A percentile compares a stretch with the other conserved stretches of the same genome.
Evolutionary conservation across 805 yeast species (phyloP).

Genomic region (Zygoascus ofunaensis): DNA sequence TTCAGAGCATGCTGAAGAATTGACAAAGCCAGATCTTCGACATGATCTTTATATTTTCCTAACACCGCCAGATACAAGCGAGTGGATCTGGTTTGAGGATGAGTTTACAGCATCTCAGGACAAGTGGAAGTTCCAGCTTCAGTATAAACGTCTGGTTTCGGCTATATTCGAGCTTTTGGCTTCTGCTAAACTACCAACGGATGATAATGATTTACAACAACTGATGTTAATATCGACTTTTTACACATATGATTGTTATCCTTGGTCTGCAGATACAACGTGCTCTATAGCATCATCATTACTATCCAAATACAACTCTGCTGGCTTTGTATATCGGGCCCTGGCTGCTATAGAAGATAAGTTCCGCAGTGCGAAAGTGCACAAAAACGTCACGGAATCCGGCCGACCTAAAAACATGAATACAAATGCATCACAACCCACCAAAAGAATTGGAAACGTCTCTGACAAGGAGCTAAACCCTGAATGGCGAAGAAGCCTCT

Average conservation of each 20-base stretch:
- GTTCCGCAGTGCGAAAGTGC: neutral
- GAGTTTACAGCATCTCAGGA: neutral
- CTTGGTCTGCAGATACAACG: neutral
- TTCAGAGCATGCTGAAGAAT: neutral
- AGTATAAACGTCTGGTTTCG: neutral
- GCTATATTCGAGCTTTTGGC: neutral
- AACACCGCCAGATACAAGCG: neutral
- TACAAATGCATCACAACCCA: too few species aligned
- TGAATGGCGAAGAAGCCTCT: conserved; percentile 7
- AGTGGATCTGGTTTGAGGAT: neutral
- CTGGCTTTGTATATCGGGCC: neutral
- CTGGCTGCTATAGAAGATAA: neutral
- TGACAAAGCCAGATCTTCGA: neutral
- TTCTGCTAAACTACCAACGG: neutral
- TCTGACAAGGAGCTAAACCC: neutral
- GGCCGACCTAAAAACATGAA: neutral
- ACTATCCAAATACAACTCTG: neutral
- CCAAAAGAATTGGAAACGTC: neutral
- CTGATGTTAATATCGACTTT: neutral
- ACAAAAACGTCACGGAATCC: neutral
- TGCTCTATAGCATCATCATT: neutral
- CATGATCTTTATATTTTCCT: neutral
- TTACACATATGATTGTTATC: neutral
- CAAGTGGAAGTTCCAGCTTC: neutral
- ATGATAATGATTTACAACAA: neutral